These are phyloP conservation scores for Globisporangium parvum DNA, from an alignment of 352 stramenopile species.

Conservation along the genomic window DNA sequence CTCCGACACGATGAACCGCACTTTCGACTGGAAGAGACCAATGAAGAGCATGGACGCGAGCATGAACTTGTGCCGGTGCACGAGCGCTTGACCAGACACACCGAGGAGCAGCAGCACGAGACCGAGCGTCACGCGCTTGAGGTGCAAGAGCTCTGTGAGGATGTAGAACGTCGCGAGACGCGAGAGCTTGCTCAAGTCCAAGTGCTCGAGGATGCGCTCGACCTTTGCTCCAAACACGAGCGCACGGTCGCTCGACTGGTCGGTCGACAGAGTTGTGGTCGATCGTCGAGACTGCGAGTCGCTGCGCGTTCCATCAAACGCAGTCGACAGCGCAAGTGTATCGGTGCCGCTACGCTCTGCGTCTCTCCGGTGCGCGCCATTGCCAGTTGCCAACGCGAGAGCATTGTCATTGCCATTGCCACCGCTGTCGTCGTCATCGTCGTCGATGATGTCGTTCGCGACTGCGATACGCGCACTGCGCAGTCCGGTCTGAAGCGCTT, in stretches of 20 bases:
- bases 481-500: constrained; percentile 34
- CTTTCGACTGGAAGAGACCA: constrained; percentile 52
- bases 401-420: neutral
- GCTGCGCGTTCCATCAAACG: constrained; percentile 2
- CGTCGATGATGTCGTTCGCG: constrained; percentile 31
- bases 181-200: constrained; percentile 48
- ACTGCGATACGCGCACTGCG: constrained; percentile 50
- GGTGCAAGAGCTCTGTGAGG: constrained; percentile 43
- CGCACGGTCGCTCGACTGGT: constrained; percentile 7
- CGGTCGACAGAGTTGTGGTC: constrained; percentile 2
- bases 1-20: constrained; percentile 28
- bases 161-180: constrained; percentile 46
- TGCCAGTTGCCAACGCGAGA: neutral
- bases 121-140: constrained; percentile 41
- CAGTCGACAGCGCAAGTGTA: neutral
- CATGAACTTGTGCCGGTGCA: constrained; percentile 76
- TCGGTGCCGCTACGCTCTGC: neutral
- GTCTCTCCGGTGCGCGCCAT: neutral
- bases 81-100: constrained; percentile 38
- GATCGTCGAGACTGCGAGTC: neutral
- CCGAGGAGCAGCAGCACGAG: constrained; percentile 43
- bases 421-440: constrained; percentile 24
- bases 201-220: constrained; percentile 39
- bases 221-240: constrained; percentile 57
- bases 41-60: constrained; percentile 58